Evolutionary conservation across 345 rosid genomes (phyloP).

Genomic region (Eucalyptus polyanthemos): DNA sequence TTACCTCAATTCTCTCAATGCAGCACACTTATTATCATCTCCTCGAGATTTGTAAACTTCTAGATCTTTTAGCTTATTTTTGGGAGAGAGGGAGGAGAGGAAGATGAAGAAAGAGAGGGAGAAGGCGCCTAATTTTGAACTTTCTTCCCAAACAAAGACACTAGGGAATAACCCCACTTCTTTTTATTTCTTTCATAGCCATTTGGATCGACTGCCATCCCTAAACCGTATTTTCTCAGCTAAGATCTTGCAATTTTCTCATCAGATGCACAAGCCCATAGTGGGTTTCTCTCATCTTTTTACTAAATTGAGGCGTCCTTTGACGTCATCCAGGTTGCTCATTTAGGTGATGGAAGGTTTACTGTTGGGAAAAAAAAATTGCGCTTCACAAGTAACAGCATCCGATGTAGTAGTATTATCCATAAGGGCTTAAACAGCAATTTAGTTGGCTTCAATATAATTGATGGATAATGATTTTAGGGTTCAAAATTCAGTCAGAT

Average conservation of each 20-base stretch:
- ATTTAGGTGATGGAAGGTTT: neutral
- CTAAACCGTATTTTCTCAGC: neutral
- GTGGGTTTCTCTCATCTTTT: neutral
- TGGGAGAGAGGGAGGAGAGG: neutral
- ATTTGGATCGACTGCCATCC: neutral
- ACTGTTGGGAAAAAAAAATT: neutral
- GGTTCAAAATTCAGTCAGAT: neutral
- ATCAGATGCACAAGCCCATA: neutral
- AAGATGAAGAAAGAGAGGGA: neutral
- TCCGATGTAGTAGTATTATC: neutral
- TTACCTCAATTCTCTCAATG: neutral
- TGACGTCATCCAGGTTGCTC: neutral
- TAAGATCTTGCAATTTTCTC: neutral
- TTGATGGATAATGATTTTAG: neutral
- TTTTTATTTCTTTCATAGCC: neutral
- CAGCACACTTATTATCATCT: neutral
- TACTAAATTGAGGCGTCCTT: neutral
- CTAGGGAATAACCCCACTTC: neutral
- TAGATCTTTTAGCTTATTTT: neutral
- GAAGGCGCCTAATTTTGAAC: neutral
- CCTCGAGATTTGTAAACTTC: neutral
- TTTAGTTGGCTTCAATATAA: neutral
- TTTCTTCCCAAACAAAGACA: neutral
- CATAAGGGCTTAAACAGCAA: neutral
- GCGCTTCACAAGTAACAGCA: neutral